Evolutionary conservation across 192 early-diverging fungal species (phyloP), one percentile per base, ranked within the genome.

Genomic region (Coemansia sp.): DNA sequence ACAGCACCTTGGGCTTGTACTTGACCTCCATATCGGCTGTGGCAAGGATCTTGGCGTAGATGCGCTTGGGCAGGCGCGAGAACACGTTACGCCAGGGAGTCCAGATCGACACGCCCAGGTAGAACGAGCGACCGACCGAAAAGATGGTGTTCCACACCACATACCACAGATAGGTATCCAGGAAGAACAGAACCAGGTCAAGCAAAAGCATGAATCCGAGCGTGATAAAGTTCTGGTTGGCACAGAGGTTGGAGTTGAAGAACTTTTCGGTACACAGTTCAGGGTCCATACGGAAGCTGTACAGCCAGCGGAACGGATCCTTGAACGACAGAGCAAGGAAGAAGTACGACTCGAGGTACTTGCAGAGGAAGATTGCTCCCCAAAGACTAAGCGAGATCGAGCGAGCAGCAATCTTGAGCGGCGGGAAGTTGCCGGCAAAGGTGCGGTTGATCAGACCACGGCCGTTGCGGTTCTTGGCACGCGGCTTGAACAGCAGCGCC

Each of bases 81-180:
- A 89, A 90, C 44, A 87, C 84, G 42, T 87, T 85, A 52, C 88
- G 77, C 88, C 87, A 88, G 13, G 88, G 84, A 3, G 87, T 83
- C 86, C 88, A 87, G 53, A 87, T 86, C 9, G 88, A 90, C 19
- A 90, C 77, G 17, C 87, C 90, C 5, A 88, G 80, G 34, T 84
- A 81, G 45, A 92, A 87, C 5, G 88, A 83, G 36, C 81, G 80
- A 23, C 78, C 80, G 20, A 90, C 86, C 3, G 88, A 90, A 40
- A 92, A 87, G 35, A 85, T 52, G 1, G 88, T 87, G 59, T 86
- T 87, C 87, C 87, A 90, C 33, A 90, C 87, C 20, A 89, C 85
- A 49, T 88, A 92, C 88, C 90, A 92, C 52, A 92, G 76, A 53
- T 92, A 92, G 0, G 90, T 92, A 47, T 90, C 88, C 35, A 90